Evolutionary conservation across 2,329 filamentous ascomycete genomes (phyloP).

Genomic region (Trichoderma brevicompactum): DNA sequence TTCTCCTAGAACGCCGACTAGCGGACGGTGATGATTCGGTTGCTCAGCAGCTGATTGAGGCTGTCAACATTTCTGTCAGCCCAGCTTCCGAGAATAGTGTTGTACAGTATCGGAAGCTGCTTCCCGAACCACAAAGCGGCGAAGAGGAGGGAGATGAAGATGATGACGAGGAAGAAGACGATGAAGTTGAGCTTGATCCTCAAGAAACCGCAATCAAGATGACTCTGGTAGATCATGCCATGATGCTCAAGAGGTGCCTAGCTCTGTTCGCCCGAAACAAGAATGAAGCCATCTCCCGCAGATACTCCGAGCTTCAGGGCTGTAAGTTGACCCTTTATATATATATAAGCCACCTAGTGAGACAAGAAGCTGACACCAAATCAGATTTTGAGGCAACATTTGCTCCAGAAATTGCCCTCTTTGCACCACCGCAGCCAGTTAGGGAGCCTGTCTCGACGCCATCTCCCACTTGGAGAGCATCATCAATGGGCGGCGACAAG

Average conservation of each 20-base stretch:
- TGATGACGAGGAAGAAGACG: constrained; percentile 44
- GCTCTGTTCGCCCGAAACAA: constrained; percentile 67
- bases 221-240: constrained; percentile 84
- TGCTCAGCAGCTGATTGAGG: constrained; percentile 71
- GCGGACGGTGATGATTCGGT: constrained; percentile 72
- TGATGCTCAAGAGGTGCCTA: constrained; percentile 83
- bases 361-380: constrained; percentile 32
- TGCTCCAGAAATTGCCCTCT: constrained; percentile 66
- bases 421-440: constrained; percentile 56
- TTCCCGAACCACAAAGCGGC: constrained; percentile 56
- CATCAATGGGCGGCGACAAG: constrained; percentile 50
- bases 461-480: constrained; percentile 55
- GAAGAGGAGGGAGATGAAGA: constrained; percentile 42
- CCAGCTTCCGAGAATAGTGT: constrained; percentile 76
- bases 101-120: constrained; percentile 73
- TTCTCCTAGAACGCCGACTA: constrained; percentile 73
- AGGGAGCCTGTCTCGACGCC: constrained; percentile 49
- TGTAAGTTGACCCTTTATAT: constrained; percentile 55
- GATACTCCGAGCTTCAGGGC: constrained; percentile 63
- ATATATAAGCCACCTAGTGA: not conserved
- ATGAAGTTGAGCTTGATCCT: constrained; percentile 53
- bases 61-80: constrained; percentile 77
- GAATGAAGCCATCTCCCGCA: constrained; percentile 60
- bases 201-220: constrained; percentile 82
- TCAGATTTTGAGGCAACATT: constrained; percentile 66